Percentiles rank a stretch among this genome's conserved stretches.
Conservation (phyloP, 2,329 filamentous ascomycete species). For the Penicillium aurantiogriseum region DNA sequence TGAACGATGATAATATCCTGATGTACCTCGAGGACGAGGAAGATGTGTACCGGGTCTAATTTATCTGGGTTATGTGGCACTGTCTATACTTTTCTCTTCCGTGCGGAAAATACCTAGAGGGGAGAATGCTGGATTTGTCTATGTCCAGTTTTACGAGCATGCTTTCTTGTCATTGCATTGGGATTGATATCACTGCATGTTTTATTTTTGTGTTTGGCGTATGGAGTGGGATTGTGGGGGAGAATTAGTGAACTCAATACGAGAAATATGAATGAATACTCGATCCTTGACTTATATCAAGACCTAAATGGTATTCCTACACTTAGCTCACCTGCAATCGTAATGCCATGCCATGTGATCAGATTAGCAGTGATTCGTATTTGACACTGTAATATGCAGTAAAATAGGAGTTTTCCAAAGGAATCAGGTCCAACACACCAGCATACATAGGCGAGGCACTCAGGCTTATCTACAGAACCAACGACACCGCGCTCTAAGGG, state of each 20-base stretch:
- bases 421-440: neutral
- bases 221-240: constrained; percentile 18
- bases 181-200: constrained; percentile 24
- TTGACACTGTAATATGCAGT: neutral
- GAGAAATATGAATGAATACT: constrained; percentile 14
- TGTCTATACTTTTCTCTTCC: neutral
- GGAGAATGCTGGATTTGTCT: constrained; percentile 3
- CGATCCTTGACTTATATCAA: neutral
- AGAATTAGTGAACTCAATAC: constrained; percentile 8
- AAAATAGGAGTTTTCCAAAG: neutral
- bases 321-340: neutral
- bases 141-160: constrained; percentile 17
- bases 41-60: constrained; percentile 68
- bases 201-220: constrained; percentile 21
- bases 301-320: neutral
- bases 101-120: no score
- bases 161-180: constrained; percentile 24
- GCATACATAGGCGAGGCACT: neutral
- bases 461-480: neutral
- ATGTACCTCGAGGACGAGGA: constrained; percentile 66
- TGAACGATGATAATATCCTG: constrained; percentile 83
- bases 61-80: neutral
- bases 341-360: neutral
- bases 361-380: neutral
- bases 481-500: neutral